These are phyloP conservation scores for Backusella mclennaniae DNA, from an alignment of 192 early-diverging fungal genomes.

Conservation along the genomic window DNA sequence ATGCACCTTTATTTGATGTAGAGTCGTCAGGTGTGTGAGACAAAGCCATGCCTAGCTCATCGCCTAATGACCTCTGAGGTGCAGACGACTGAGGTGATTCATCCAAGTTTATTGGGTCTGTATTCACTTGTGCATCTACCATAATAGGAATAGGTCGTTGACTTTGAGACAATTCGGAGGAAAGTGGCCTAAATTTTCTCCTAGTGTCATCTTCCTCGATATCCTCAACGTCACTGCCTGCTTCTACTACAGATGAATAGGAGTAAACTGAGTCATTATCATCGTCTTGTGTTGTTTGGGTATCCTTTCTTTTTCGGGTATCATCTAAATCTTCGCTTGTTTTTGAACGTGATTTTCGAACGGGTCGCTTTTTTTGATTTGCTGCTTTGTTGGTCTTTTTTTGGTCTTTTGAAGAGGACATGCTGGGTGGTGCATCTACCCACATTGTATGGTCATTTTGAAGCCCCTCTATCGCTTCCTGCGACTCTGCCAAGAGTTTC, in stretches of 20 bases:
- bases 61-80: slow-evolving; percentile 8
- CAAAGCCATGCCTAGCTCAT: slow-evolving; percentile 11
- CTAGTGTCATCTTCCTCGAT: neutral
- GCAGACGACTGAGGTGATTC: neutral
- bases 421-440: slow-evolving; percentile 17
- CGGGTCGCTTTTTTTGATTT: neutral
- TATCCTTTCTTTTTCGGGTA: slow-evolving; percentile 1
- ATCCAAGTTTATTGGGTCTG: slow-evolving; percentile 11
- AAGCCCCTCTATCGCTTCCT: slow-evolving; percentile 57
- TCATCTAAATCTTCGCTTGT: neutral
- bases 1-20: neutral
- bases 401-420: neutral
- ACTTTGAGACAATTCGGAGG: slow-evolving; percentile 28
- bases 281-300: slow-evolving; percentile 10
- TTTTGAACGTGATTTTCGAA: slow-evolving; percentile 1
- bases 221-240: slow-evolving; percentile 20
- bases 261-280: slow-evolving; percentile 7
- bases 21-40: neutral
- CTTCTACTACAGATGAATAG: slow-evolving; percentile 1
- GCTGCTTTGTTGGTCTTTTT: neutral
- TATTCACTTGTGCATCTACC: slow-evolving; percentile 26
- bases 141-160: slow-evolving; percentile 10
- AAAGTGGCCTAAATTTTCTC: slow-evolving; percentile 23
- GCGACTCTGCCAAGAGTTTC: slow-evolving; percentile 52
- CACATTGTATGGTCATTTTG: slow-evolving; percentile 42